These are phyloP conservation scores for Flaveria ramosissima DNA, from an alignment of 129 eudicot species.

Conservation along the genomic window DNA sequence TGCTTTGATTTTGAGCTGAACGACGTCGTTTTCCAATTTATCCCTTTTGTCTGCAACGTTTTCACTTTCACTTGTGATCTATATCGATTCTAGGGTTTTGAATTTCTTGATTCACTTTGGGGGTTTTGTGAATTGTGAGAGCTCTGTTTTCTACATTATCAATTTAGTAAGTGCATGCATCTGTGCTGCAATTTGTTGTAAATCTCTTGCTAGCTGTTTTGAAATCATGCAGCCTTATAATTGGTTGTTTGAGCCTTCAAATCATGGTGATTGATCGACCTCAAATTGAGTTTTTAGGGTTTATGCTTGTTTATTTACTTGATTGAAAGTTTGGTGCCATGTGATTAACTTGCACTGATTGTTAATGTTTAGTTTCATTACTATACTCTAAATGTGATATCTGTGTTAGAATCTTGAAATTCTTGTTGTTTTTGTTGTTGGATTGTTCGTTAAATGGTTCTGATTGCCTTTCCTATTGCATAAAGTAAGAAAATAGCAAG, in stretches of 20 bases:
- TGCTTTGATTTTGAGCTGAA: no score
- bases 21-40: neutral
- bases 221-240: neutral
- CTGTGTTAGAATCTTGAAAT: slow-evolving; percentile 6
- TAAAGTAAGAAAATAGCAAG: slow-evolving; percentile 52
- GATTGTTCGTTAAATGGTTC: slow-evolving; percentile 31
- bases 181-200: slow-evolving; percentile 9
- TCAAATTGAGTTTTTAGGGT: neutral
- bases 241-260: slow-evolving; percentile 3
- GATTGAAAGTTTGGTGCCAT: slow-evolving; percentile 1
- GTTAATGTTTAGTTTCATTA: neutral
- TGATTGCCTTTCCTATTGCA: slow-evolving; percentile 33
- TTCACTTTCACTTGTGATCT: slow-evolving; percentile 5
- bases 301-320: neutral
- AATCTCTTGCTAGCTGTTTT: neutral
- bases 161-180: slow-evolving; percentile 13
- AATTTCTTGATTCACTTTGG: slow-evolving; percentile 12
- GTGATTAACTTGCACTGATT: neutral
- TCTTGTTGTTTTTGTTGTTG: neutral
- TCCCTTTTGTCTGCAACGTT: no score
- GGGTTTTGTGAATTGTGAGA: slow-evolving; percentile 19
- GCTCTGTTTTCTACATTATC: slow-evolving; percentile 5
- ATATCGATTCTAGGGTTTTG: slow-evolving; percentile 30
- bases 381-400: slow-evolving; percentile 19
- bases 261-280: slow-evolving; percentile 11